Base-by-base conservation (phyloP, 164 flowering plant genomes). In the Vitis riparia region DNA sequence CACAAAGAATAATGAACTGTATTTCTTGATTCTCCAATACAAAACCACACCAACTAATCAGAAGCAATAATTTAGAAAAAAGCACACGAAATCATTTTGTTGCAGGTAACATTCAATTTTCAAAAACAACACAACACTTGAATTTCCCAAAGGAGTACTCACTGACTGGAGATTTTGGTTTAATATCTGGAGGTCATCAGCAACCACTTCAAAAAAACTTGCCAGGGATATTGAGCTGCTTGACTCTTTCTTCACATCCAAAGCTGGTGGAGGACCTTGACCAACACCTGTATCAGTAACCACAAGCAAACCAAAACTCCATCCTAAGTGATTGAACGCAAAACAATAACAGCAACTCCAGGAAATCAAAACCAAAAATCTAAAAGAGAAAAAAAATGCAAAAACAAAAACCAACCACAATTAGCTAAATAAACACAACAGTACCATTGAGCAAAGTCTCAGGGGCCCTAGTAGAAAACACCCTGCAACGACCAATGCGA, bases 111-210 rank as follows among this genome's bases (percentile, higher is more conserved):
- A 37, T 37, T 2, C 44, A 37, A 37, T 3, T 37, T 37, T 6
- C 0, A 37, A 23, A 49, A 16, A 57, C 9, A 67, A 6, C 53
- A 66, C 44, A 37, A 37, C 44, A 37, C 0, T 37, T 50, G 16
- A 49, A 55, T 7, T 10, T 27, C 5, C 58, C 10, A 66, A 62
- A 17, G 10, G 13, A 63, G 37, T 56, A 85, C 97, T 89, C 70
- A 92, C 98, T 9, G 95, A 73, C 62, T 76, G 83, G 32, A 94
- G 89, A 79, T 91, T 94, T 52, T 86, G 83, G 76, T 92, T 94
- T 53, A 94, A 75, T 8, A 77, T 86, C 47, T 44, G 81, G 30
- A 94, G 89, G 73, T 94, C 97, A 72, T 89, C 94, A 64, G 94
- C 89, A 75, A 94, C 98, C 48, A 81, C 83, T 66, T 91, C 97